Evolutionary conservation across 495 filamentous ascomycete species (phyloP).

Genomic region (Penicillium samsonianum): DNA sequence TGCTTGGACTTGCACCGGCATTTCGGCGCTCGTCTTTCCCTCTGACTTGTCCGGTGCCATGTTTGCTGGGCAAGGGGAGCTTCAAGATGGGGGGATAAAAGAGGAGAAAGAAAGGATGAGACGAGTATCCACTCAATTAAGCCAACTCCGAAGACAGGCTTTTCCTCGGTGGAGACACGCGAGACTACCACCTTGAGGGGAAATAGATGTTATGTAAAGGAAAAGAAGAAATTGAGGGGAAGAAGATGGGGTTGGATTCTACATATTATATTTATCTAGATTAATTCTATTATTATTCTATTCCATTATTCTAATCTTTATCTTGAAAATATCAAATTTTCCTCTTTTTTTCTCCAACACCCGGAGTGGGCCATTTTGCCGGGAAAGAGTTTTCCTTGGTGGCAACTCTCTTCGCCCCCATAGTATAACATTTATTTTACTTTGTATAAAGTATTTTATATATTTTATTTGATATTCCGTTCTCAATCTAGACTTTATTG

Average conservation of each 20-base stretch:
- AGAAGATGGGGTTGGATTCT: constrained; percentile 13
- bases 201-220: constrained; percentile 34
- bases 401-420: not conserved
- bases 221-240: constrained; percentile 8
- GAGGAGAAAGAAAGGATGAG: constrained; percentile 17
- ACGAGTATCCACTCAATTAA: constrained; percentile 11
- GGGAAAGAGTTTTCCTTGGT: constrained; percentile 11
- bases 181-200: constrained; percentile 21
- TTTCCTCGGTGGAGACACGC: constrained; percentile 25
- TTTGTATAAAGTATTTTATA: not conserved
- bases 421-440: not conserved
- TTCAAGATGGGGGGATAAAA: constrained; percentile 1
- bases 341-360: not conserved
- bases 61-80: constrained; percentile 4
- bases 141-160: constrained; percentile 18
- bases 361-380: not conserved
- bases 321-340: not conserved
- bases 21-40: constrained; percentile 35
- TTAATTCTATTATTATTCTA: no score
- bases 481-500: not conserved
- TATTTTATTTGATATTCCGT: not conserved
- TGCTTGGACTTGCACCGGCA: constrained; percentile 30
- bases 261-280: not conserved
- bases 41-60: constrained; percentile 37
- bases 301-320: not conserved